Evolutionary conservation across 2,329 filamentous ascomycete species (phyloP).

Genomic region (Hypoxylon sp.): DNA sequence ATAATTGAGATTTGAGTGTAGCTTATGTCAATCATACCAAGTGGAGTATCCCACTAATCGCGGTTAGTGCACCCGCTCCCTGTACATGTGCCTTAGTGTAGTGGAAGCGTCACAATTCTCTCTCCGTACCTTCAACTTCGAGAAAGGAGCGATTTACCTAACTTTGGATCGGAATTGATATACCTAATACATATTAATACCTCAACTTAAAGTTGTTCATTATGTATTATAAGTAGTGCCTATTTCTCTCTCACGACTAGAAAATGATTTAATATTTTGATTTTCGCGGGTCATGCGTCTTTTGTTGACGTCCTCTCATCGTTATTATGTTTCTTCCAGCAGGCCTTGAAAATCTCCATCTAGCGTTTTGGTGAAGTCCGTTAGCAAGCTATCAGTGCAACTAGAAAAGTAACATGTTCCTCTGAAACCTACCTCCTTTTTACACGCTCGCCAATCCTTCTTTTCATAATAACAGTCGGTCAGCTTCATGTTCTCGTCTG

Average conservation of each 20-base stretch:
- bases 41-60: too few species aligned
- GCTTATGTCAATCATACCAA: too few species aligned
- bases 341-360: slow-evolving; percentile 92
- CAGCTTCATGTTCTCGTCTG: too few species aligned
- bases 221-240: slow-evolving; percentile 21
- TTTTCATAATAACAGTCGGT: slow-evolving; percentile 86
- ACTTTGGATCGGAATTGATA: slow-evolving; percentile 30
- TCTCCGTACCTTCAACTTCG: slow-evolving; percentile 7
- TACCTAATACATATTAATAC: slow-evolving; percentile 33
- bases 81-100: too few species aligned
- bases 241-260: neutral
- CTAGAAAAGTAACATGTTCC: slow-evolving; percentile 16
- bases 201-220: slow-evolving; percentile 23
- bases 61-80: too few species aligned
- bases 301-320: slow-evolving; percentile 84
- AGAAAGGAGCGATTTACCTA: neutral
- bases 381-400: slow-evolving; percentile 20
- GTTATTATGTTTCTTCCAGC: slow-evolving; percentile 93
- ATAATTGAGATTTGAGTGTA: too few species aligned
- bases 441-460: slow-evolving; percentile 94
- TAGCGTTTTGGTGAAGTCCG: slow-evolving; percentile 57
- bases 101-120: slow-evolving; percentile 12
- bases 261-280: neutral
- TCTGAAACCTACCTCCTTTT: slow-evolving; percentile 78
- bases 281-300: slow-evolving; percentile 63